A percentile compares a stretch with the other conserved stretches of the same genome.
phyloP scores from a whole-genome alignment of 805 yeast species.

The Lachancea meyersii region DNA sequence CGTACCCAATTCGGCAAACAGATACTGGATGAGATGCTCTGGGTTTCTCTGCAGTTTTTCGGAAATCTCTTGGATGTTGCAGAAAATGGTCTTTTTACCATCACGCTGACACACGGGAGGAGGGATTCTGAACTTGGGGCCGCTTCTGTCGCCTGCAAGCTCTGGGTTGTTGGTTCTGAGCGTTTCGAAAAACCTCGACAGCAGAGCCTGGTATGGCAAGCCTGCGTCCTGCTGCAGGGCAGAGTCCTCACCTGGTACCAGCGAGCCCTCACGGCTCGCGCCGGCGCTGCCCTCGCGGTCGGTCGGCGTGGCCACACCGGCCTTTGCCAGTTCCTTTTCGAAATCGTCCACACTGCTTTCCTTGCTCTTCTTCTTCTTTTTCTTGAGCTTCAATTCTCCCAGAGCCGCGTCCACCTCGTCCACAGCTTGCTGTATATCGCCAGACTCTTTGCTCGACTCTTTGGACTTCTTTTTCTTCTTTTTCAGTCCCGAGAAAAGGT shows the following conservation, averaged over 20 bases:
- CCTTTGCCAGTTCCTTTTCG: conserved; percentile 82
- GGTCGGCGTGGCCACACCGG: conserved; percentile 54
- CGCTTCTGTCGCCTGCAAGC: conserved; percentile 92
- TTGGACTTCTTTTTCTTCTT: conserved; percentile 77
- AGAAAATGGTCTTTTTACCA: conserved; percentile 95
- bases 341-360: conserved; percentile 65
- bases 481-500: conserved; percentile 71
- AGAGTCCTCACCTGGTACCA: conserved; percentile 27
- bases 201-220: conserved; percentile 66
- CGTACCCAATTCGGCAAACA: conserved; percentile 98
- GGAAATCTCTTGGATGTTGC: conserved; percentile 91
- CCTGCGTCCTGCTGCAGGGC: conserved; percentile 44
- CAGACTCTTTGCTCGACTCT: conserved; percentile 29
- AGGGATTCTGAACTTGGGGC: conserved; percentile 90
- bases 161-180: conserved; percentile 94
- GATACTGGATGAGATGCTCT: conserved; percentile 92
- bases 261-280: conserved; percentile 30
- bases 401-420: conserved; percentile 54
- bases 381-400: conserved; percentile 67
- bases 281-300: conserved; percentile 35
- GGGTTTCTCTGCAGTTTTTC: conserved; percentile 93
- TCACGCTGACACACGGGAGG: conserved; percentile 97
- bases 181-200: conserved; percentile 79
- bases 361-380: conserved; percentile 71
- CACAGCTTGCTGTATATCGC: conserved; percentile 35